These are phyloP conservation scores for Phyllosticta paracitricarpa DNA, from an alignment of 2,329 filamentous ascomycete species.

Conservation along the genomic window DNA sequence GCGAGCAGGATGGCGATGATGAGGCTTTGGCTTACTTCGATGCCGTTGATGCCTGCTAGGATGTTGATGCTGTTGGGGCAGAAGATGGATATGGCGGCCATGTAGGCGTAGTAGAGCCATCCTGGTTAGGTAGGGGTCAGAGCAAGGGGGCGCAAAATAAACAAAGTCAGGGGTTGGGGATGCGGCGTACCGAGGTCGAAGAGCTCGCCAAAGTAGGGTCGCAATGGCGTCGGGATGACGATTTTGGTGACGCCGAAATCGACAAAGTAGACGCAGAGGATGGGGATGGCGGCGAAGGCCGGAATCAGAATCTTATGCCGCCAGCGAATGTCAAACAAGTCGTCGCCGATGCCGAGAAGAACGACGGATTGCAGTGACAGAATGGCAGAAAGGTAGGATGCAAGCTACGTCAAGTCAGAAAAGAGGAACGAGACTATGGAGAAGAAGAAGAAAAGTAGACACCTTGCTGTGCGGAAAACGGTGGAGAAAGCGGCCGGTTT, in stretches of 20 bases:
- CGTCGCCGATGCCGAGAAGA: conserved; percentile 86
- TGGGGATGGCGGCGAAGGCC: conserved; percentile 82
- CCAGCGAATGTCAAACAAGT: conserved; percentile 97
- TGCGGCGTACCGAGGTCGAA: conserved; percentile 55
- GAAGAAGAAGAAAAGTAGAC: conserved; percentile 10
- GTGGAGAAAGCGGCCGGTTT: conserved; percentile 78
- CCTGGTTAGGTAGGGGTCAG: conserved; percentile 19
- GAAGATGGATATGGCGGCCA: conserved; percentile 94
- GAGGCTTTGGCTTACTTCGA: conserved; percentile 89
- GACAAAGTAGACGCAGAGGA: conserved; percentile 95
- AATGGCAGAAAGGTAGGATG: conserved; percentile 88
- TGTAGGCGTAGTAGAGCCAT: conserved; percentile 80
- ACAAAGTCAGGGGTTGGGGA: neutral
- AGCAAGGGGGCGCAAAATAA: neutral
- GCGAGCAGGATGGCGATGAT: conserved; percentile 77
- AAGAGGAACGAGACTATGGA: neutral
- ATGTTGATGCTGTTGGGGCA: conserved; percentile 99
- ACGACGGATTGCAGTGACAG: conserved; percentile 85
- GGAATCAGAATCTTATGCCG: conserved; percentile 98
- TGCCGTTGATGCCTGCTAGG: conserved; percentile 96
- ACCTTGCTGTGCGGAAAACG: conserved; percentile 93
- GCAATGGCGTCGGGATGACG: conserved; percentile 77
- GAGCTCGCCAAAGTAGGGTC: conserved; percentile 73
- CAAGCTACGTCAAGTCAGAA: conserved; percentile 49
- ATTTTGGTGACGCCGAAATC: conserved; percentile 96